These are phyloP conservation scores for Malania oleifera DNA, from an alignment of 164 flowering plant species.

Conservation along the genomic window DNA sequence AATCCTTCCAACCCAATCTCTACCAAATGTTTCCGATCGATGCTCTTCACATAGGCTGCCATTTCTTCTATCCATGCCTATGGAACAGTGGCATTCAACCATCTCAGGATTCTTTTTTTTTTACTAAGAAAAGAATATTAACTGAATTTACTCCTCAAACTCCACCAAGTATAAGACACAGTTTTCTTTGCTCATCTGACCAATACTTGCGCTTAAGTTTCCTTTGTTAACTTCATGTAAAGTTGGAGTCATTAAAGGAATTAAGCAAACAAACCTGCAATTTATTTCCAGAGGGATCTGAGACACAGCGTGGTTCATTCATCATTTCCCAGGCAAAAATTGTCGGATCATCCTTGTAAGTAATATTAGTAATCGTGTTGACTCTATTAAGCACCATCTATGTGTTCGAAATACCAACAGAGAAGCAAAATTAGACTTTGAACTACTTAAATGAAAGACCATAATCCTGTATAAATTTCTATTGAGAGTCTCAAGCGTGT, in stretches of 20 bases:
- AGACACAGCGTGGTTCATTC: slow-evolving; percentile 76
- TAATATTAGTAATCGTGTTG: slow-evolving; percentile 70
- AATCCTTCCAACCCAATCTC: slow-evolving; percentile 91
- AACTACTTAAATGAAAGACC: neutral
- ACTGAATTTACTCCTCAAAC: neutral
- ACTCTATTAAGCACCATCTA: slow-evolving; percentile 78
- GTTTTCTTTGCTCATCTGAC: neutral
- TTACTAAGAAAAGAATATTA: no score
- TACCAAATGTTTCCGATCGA: slow-evolving; percentile 72
- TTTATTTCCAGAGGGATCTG: slow-evolving; percentile 70
- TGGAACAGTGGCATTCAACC: neutral
- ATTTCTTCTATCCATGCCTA: slow-evolving; percentile 85
- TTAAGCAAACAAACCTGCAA: slow-evolving; percentile 57
- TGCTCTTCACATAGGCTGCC: slow-evolving; percentile 69
- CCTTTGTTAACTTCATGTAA: neutral
- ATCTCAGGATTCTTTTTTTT: no score
- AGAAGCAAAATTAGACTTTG: neutral
- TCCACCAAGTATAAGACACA: neutral
- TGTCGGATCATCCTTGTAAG: slow-evolving; percentile 94
- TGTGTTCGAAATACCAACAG: slow-evolving; percentile 6
- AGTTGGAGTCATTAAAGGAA: no score
- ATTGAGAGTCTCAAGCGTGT: neutral
- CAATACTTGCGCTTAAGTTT: neutral
- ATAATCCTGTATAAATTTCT: no score
- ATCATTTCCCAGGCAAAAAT: slow-evolving; percentile 92